Evolutionary conservation across 2,329 filamentous ascomycete species (phyloP), one percentile per base, ranked within the genome.

Genomic region (Sphaerulina musiva): DNA sequence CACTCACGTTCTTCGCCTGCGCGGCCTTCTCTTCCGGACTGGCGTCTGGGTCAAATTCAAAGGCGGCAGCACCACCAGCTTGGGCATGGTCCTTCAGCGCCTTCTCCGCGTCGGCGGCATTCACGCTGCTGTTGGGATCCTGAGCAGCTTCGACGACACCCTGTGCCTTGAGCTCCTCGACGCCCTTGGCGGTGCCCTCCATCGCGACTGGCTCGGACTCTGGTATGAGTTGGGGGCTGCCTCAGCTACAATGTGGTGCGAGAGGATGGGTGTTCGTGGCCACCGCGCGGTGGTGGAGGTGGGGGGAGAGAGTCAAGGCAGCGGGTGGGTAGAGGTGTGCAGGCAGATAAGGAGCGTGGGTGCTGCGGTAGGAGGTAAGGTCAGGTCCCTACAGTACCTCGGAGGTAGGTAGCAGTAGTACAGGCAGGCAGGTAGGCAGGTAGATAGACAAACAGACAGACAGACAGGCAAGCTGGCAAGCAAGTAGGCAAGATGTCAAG

Each of bases 11-110:
- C 78, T 80, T 78, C 20, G 86, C 85, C 69, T 91, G 87, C 32
- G 85, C 85, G 57, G 81, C 85, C 76, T 98, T 98, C 71, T 95
- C 80, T 69, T 90, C 88, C 0, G 86, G 80, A 42, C 79, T 85
- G 41, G 90, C 91, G 75, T 95, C 75, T 0, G 93, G 89, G 68
- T 98, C 81, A 74, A 97, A 98, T 58, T 84, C 81, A 69, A 87
- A 93, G 59, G 89, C 91, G 31, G 85, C 75, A 23, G 86, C 82
- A 41, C 93, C 93, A 10, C 86, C 88, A 65, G 86, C 85, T 66
- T 79, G 82, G 62, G 88, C 89, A 70, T 95, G 84, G 51, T 87
- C 77, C 26, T 95, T 78, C 46, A 96, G 79, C 64, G 81, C 81
- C 62, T 81, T 78, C 73, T 95, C 80, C 32, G 87, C 87, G 59